phyloP scores from a whole-genome alignment of 2,329 filamentous ascomycete species.

The Pseudogymnoascus sp. region DNA sequence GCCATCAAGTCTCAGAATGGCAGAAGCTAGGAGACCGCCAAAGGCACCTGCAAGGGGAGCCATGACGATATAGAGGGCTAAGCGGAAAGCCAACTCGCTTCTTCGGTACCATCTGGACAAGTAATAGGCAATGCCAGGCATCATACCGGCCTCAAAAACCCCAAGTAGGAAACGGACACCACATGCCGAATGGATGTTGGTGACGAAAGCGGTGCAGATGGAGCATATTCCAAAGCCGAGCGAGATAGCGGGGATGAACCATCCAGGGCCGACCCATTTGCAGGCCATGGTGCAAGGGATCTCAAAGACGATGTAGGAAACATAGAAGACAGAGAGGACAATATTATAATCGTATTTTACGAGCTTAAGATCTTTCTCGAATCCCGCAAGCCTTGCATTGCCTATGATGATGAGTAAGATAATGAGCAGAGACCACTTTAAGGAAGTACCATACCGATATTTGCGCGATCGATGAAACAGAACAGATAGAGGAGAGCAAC shows the following conservation, averaged over 20 bases:
- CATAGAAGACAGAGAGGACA: conserved; percentile 61
- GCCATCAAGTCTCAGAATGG: conserved; percentile 51
- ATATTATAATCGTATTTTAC: conserved; percentile 60
- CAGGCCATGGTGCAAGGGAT: conserved; percentile 61
- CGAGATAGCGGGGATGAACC: conserved; percentile 57
- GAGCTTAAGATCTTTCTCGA: conserved; percentile 54
- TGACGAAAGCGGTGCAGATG: conserved; percentile 57
- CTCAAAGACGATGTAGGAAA: conserved; percentile 66
- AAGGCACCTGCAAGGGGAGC: conserved; percentile 64
- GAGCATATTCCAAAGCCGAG: conserved; percentile 57
- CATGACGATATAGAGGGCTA: conserved; percentile 63
- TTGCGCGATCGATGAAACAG: conserved; percentile 68
- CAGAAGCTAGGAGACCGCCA: conserved; percentile 57
- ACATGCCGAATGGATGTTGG: conserved; percentile 42
- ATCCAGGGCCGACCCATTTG: conserved; percentile 64
- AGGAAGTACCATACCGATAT: conserved; percentile 46
- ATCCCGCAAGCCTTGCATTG: conserved; percentile 59
- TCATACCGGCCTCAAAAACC: conserved; percentile 64
- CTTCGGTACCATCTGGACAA: conserved; percentile 64
- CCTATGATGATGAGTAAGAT: conserved; percentile 33
- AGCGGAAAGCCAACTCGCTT: conserved; percentile 57
- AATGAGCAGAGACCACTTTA: not conserved
- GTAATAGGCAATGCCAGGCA: conserved; percentile 69
- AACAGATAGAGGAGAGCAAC: conserved; percentile 61
- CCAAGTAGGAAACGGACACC: conserved; percentile 61